Evolutionary conservation across 2,329 filamentous ascomycete species (phyloP), one percentile per base, ranked within the genome.

Genomic region (Diaporthe batatas): DNA sequence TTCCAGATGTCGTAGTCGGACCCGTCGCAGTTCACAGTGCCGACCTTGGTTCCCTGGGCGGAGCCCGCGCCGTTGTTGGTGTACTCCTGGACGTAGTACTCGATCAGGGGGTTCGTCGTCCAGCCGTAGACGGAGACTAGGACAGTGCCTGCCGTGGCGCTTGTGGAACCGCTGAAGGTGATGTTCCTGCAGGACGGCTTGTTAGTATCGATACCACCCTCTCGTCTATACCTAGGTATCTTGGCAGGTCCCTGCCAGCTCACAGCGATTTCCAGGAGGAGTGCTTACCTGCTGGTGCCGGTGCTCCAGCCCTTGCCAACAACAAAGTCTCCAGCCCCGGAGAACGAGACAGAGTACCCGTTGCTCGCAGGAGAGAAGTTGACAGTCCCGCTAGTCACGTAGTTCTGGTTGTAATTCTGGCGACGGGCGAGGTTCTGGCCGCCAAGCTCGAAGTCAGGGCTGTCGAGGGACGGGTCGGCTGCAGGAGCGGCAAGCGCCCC

Each of bases 271-370:
- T 49, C 21, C 25, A 3, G 1, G 32, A 2, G 14, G 6, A 58
- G 29, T 21, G 32, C 80, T 73, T 83, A 89, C 88, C 86, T 83
- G 21, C 81, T 81, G 51, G 81, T 83, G 58, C 88, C 89, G 44
- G 86, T 84, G 68, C 82, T 84, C 89, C 89, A 91, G 58, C 89
- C 89, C 78, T 90, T 90, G 68, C 89, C 89, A 74, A 84, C 87
- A 54, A 89, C 88, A 72, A 90, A 88, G 80, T 90, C 87, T 25
- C 84, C 85, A 7, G 79, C 81, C 72, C 83, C 81, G 10, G 78
- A 81, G 81, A 86, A 88, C 32, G 74, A 78, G 1, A 86, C 83
- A 2, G 78, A 81, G 81, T 87, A 87, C 14, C 79, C 79, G 67
- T 78, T 77, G 71, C 58, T 76, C 42, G 32, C 57, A 1, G 79